phyloP scores from a whole-genome alignment of 2,329 filamentous ascomycete genomes.

The Claviceps capensis region DNA sequence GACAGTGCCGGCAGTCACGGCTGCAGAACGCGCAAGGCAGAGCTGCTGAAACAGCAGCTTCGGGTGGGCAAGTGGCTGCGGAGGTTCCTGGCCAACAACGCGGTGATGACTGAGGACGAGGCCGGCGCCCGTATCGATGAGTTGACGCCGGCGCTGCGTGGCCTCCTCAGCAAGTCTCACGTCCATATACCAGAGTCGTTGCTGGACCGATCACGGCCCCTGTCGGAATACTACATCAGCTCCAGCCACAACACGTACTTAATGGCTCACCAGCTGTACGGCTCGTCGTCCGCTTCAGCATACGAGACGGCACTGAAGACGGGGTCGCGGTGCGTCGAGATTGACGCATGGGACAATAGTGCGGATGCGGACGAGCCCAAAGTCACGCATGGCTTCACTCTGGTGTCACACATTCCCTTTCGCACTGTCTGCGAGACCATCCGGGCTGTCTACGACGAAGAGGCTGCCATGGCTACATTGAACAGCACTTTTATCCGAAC shows the following conservation, averaged over 20 bases:
- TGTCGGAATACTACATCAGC: constrained; percentile 60
- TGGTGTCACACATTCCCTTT: constrained; percentile 53
- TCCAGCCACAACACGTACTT: constrained; percentile 64
- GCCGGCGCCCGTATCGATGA: constrained; percentile 27
- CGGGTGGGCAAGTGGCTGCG: constrained; percentile 45
- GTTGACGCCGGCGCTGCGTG: constrained; percentile 30
- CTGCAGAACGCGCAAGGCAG: constrained; percentile 35
- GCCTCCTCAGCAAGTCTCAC: constrained; percentile 42
- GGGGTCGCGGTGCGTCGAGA: constrained; percentile 58
- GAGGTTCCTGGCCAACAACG: constrained; percentile 38
- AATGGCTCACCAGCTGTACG: constrained; percentile 55
- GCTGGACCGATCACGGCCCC: constrained; percentile 42
- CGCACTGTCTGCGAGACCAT: constrained; percentile 53
- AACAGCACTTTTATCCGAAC: constrained; percentile 29
- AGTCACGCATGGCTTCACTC: constrained; percentile 56
- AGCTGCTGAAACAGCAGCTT: constrained; percentile 37
- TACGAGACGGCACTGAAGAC: constrained; percentile 49
- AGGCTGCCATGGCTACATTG: constrained; percentile 28
- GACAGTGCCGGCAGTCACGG: constrained; percentile 45
- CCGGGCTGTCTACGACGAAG: constrained; percentile 45
- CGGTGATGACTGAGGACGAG: constrained; percentile 34
- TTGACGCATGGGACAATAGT: constrained; percentile 57
- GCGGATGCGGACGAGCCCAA: constrained; percentile 50
- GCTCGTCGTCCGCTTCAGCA: constrained; percentile 45
- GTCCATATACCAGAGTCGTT: constrained; percentile 40